Percentiles rank a stretch among this genome's conserved stretches.
Conservation (phyloP, 179 eudicot species). For the Carnegiea gigantea region DNA sequence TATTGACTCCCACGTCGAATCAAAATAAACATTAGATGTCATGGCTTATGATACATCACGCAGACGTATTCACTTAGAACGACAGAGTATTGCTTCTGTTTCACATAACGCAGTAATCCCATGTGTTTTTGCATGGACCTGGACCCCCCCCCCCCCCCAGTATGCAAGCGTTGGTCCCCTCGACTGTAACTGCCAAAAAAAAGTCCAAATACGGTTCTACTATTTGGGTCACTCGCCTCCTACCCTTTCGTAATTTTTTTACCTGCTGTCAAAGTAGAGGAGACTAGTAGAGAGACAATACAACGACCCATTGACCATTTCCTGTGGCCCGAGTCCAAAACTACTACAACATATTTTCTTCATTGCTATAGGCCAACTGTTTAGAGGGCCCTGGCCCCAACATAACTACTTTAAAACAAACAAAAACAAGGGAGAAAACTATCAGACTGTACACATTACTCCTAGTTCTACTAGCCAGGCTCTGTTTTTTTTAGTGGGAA, state of each 20-base stretch:
- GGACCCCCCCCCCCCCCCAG: neutral
- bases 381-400: neutral
- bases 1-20: neutral
- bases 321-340: neutral
- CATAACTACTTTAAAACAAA: neutral
- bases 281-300: neutral
- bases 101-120: neutral
- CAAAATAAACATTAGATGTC: neutral
- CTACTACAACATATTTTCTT: neutral
- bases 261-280: neutral
- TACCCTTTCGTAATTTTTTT: neutral
- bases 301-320: neutral
- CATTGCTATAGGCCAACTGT: neutral
- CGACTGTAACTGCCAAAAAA: neutral
- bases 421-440: neutral
- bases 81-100: neutral
- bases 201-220: constrained; percentile 4
- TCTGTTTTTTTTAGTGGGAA: too few relatives aligned
- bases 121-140: constrained; percentile 8
- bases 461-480: neutral
- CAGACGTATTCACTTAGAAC: neutral
- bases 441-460: neutral
- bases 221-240: constrained; percentile 16
- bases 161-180: constrained; percentile 9
- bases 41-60: neutral